These are phyloP conservation scores for Rhynchospora tenuis DNA, from an alignment of 176 grass and related monocot species.

Conservation along the genomic window DNA sequence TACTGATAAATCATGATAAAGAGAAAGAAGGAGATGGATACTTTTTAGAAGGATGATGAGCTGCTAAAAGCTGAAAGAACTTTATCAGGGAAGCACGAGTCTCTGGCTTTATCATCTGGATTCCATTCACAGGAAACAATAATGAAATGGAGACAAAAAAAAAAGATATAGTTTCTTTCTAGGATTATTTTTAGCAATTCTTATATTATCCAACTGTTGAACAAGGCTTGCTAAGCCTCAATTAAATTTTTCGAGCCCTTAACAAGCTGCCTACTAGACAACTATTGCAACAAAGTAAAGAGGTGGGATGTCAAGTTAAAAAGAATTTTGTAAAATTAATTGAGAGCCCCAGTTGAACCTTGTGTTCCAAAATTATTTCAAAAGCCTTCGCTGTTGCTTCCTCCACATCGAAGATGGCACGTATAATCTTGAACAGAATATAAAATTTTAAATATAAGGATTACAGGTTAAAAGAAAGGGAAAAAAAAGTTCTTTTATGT, in stretches of 20 bases:
- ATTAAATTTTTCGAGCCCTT: not conserved
- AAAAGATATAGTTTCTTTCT: not conserved
- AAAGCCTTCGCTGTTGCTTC: slow-evolving; percentile 85
- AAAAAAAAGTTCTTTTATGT: not conserved
- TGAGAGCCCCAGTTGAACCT: slow-evolving; percentile 43
- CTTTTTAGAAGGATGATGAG: slow-evolving; percentile 98
- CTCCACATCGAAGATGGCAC: slow-evolving; percentile 88
- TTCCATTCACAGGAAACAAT: slow-evolving; percentile 24
- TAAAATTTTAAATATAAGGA: slow-evolving; percentile 22
- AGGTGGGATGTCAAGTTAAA: not conserved
- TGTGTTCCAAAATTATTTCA: slow-evolving; percentile 83
- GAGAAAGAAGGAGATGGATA: slow-evolving; percentile 24
- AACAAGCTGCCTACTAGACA: not conserved
- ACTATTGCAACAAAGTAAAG: slow-evolving; percentile 12
- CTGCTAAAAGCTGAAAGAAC: slow-evolving; percentile 90
- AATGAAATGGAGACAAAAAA: slow-evolving; percentile 1
- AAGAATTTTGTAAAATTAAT: not conserved
- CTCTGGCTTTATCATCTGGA: slow-evolving; percentile 84
- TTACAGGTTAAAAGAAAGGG: not conserved
- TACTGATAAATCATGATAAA: slow-evolving; percentile 10
- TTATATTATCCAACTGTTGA: not conserved
- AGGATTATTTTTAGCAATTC: not conserved
- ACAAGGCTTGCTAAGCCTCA: not conserved
- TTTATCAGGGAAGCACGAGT: slow-evolving; percentile 69
- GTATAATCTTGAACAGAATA: slow-evolving; percentile 50